phyloP scores from a whole-genome alignment of 1,284 basidiomycete genomes.

The Pseudomicrostroma phylloplanum region DNA sequence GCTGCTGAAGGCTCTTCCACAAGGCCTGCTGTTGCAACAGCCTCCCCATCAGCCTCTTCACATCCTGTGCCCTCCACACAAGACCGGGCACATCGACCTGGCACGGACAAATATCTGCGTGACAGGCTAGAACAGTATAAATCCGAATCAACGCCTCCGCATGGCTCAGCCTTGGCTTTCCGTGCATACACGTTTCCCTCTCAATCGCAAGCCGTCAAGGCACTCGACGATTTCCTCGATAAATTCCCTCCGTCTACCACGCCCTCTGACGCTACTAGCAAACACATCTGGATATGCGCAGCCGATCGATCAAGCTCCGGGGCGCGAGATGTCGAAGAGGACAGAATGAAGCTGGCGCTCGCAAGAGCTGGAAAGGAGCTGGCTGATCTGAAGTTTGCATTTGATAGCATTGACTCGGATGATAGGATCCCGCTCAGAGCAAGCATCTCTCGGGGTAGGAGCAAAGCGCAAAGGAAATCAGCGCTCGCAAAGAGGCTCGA shows the following conservation, averaged over 20 bases:
- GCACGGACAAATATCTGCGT: no score
- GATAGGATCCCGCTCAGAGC: background rate
- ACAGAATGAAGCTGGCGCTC: background rate
- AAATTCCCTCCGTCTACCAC: background rate
- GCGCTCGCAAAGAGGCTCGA: background rate
- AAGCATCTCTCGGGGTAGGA: background rate
- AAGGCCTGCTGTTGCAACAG: no score
- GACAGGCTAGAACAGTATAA: no score
- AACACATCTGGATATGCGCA: background rate
- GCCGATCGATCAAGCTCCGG: no score
- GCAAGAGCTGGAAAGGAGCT: background rate
- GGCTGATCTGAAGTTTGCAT: background rate
- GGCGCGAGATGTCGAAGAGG: background rate
- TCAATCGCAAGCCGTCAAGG: no score
- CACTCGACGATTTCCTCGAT: background rate
- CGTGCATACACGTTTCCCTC: no score
- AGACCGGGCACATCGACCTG: no score
- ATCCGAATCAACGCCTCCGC: no score
- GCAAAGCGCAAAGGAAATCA: background rate
- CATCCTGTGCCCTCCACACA: no score
- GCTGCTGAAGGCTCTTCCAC: no score
- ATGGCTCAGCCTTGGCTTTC: no score
- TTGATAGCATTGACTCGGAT: background rate
- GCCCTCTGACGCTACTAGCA: background rate
- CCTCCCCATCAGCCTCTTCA: no score